Evolutionary conservation across 192 early-diverging fungal genomes (phyloP), one percentile per base, ranked within the genome.

Genomic region (Coemansia sp.): DNA sequence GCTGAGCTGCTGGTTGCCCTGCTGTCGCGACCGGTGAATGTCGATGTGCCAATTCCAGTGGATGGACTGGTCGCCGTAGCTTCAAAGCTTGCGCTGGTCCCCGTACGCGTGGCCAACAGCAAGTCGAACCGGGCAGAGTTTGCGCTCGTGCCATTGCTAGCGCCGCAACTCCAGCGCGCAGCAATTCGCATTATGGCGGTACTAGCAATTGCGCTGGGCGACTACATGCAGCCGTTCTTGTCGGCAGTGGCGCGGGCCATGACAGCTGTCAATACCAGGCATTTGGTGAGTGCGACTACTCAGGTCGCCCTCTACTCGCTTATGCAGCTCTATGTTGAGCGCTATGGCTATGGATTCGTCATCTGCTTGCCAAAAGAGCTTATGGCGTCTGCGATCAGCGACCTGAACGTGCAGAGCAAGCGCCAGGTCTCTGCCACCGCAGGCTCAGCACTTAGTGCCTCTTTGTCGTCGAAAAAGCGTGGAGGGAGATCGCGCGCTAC

Each of bases 131-230:
- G 82, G 10, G 63, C 74, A 11, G 82, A 84, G 74, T 73, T 67
- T 21, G 67, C 45, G 1, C 25, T 84, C 42, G 53, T 80, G 10
- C 72, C 74, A 0, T 46, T 79, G 64, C 72, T 80, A 19, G 45
- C 82, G 11, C 77, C 77, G 17, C 74, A 80, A 58, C 58, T 84
- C 14, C 77, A 84, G 62, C 59, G 70, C 25, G 74, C 74, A 0
- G 68, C 82, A 7, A 71, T 84, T 11, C 76, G 75, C 39, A 72
- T 80, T 41, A 41, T 84, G 68, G 77, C 78, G 0, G 64, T 63
- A 10, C 50, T 84, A 25, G 70, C 66, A 5, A 65, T 80, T 19
- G 42, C 77, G 8, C 50, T 84, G 63, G 71, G 74, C 32, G 59
- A 63, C 36, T 63, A 68, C 38, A 73, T 84, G 78, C 50, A 72